Percentiles rank a stretch among this genome's conserved stretches.
These are phyloP conservation scores for Evernia prunastri DNA, from an alignment of 495 filamentous ascomycete species.

Conservation along the genomic window DNA sequence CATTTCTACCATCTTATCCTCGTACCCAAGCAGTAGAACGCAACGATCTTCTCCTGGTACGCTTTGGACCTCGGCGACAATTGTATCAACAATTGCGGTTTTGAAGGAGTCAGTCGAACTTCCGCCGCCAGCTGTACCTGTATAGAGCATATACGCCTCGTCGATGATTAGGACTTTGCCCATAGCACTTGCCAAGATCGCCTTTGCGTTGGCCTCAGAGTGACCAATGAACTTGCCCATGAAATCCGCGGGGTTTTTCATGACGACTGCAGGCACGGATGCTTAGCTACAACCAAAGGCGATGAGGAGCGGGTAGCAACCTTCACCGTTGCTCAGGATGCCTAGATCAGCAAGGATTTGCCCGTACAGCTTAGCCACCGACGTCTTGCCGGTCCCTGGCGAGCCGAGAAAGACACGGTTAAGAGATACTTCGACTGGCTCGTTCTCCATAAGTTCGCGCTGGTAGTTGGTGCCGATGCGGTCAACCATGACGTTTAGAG, in stretches of 20 bases:
- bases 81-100: conserved; percentile 64
- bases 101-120: conserved; percentile 49
- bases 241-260: conserved; percentile 70
- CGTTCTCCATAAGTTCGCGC: conserved; percentile 54
- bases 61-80: conserved; percentile 79
- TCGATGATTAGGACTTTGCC: conserved; percentile 76
- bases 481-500: conserved; percentile 50
- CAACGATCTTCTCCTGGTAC: conserved; percentile 71
- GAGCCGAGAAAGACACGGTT: conserved; percentile 67
- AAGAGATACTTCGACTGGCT: conserved; percentile 50
- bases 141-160: conserved; percentile 58
- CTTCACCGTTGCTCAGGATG: conserved; percentile 55
- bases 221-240: conserved; percentile 55
- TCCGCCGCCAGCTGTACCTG: conserved; percentile 27
- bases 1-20: conserved; percentile 70
- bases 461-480: conserved; percentile 56
- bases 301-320: conserved; percentile 27
- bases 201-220: conserved; percentile 67
- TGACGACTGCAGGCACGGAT: conserved; percentile 40
- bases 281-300: conserved; percentile 4
- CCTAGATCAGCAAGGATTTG: conserved; percentile 57
- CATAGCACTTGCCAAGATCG: conserved; percentile 55
- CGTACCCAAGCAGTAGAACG: conserved; percentile 70
- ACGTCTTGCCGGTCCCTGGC: conserved; percentile 72
- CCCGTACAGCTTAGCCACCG: conserved; percentile 68